phyloP scores from a whole-genome alignment of 306 rosid species.

The Lathyrus sativus region DNA sequence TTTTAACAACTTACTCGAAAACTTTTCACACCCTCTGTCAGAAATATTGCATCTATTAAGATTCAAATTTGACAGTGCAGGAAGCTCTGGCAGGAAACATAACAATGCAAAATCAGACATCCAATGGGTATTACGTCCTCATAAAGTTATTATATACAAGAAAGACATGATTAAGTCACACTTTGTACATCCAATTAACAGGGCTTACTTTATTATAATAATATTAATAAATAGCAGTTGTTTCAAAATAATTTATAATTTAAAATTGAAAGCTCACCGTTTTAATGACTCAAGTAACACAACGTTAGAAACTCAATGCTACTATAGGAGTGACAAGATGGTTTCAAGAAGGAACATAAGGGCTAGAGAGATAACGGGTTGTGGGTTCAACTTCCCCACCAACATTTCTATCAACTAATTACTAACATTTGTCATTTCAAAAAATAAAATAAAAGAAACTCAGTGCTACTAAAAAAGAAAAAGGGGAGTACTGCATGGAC shows the following conservation, averaged over 20 bases:
- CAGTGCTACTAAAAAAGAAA: conserved; percentile 11
- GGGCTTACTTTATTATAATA: neutral
- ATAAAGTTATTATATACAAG: conserved; percentile 17
- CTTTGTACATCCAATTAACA: conserved; percentile 9
- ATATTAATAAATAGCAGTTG: conserved; percentile 19
- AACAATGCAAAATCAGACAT: conserved; percentile 39
- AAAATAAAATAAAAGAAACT: neutral
- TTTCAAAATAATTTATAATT: conserved; percentile 13
- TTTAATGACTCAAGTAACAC: conserved; percentile 21
- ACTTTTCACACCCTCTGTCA: conserved; percentile 63
- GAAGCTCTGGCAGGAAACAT: conserved; percentile 61
- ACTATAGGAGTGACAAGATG: neutral
- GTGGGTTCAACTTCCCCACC: neutral
- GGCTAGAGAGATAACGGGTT: neutral
- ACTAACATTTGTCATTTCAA: neutral
- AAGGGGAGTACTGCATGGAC: neutral
- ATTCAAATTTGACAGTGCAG: conserved; percentile 70
- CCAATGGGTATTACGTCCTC: conserved; percentile 25
- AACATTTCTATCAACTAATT: neutral
- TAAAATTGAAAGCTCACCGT: conserved; percentile 14
- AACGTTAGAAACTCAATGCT: conserved; percentile 10
- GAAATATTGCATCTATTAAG: conserved; percentile 74
- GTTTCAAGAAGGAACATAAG: neutral
- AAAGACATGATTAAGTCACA: conserved; percentile 1
- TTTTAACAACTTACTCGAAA: conserved; percentile 71